Conservation (phyloP, 2,329 filamentous ascomycete genomes). For the Incumbomyces delicatus region DNA sequence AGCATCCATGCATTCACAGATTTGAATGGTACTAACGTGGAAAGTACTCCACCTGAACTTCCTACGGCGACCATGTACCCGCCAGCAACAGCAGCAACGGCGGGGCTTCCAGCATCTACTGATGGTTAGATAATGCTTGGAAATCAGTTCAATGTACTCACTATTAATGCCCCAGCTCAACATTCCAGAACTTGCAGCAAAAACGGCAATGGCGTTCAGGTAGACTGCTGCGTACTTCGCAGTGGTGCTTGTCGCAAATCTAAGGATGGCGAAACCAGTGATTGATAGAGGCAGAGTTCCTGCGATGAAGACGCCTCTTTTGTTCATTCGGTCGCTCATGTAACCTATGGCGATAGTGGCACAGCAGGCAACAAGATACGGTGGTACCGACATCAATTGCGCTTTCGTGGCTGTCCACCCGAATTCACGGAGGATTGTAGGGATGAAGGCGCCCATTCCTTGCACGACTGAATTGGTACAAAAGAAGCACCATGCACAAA, state of each 20-base stretch:
- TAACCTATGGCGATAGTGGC: too few species aligned
- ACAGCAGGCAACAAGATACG: too few species aligned
- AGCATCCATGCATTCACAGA: too few species aligned
- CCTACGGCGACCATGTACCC: conserved; percentile 73
- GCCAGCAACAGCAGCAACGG: conserved; percentile 57
- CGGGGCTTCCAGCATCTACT: conserved; percentile 44
- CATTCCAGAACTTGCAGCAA: conserved; percentile 81
- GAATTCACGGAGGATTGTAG: conserved; percentile 33
- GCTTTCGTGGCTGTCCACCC: conserved; percentile 33
- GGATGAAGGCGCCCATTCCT: conserved; percentile 28
- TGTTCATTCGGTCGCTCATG: too few species aligned
- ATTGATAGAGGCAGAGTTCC: conserved; percentile 51
- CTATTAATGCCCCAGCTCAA: conserved; percentile 76
- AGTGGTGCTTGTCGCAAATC: conserved; percentile 54
- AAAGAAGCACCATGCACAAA: conserved; percentile 13
- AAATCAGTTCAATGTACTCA: too few species aligned
- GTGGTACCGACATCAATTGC: too few species aligned
- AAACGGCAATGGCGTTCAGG: conserved; percentile 67
- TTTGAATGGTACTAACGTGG: conserved; percentile 35
- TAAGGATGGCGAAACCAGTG: conserved; percentile 63
- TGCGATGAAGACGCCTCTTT: too few species aligned
- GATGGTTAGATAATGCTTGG: too few species aligned
- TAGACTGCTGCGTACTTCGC: conserved; percentile 74
- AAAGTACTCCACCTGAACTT: conserved; percentile 68
- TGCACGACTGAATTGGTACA: conserved; percentile 27